Conservation (phyloP, 352 stramenopile species). For the Phytophthora syringae region DNA sequence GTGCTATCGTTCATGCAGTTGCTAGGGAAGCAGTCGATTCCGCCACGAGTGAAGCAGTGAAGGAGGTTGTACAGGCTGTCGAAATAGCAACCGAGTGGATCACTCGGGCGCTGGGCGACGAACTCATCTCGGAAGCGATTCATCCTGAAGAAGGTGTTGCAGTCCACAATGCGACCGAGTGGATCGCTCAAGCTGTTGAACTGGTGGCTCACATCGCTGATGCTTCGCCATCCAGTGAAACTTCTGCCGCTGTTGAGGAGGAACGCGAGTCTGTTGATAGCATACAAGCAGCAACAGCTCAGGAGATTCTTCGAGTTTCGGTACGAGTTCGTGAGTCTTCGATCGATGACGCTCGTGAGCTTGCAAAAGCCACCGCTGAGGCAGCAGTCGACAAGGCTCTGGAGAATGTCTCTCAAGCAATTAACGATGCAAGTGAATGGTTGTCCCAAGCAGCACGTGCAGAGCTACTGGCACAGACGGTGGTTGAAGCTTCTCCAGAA, state of each 20-base stretch:
- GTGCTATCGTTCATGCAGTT: conserved; percentile 16
- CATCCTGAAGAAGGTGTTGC: conserved; percentile 1
- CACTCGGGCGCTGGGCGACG: conserved; percentile 11
- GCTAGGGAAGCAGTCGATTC: conserved; percentile 26
- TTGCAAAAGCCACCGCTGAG: conserved; percentile 21
- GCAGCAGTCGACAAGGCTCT: conserved; percentile 9
- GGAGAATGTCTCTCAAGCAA: conserved; percentile 16
- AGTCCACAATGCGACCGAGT: neutral
- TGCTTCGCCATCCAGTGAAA: neutral
- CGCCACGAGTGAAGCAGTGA: conserved; percentile 16
- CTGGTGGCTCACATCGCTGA: conserved; percentile 5
- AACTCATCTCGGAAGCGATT: conserved; percentile 15
- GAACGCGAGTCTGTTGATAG: neutral
- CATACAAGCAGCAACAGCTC: neutral
- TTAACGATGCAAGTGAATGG: conserved; percentile 11
- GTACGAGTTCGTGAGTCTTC: neutral
- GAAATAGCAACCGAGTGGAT: conserved; percentile 11
- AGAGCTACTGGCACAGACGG: conserved; percentile 10
- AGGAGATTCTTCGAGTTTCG: conserved; percentile 1
- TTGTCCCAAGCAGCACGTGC: conserved; percentile 3
- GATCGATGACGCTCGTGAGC: neutral
- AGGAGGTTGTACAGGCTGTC: conserved; percentile 12
- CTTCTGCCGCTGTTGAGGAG: neutral
- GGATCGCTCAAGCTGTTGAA: conserved; percentile 18
- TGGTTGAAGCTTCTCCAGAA: neutral